These are phyloP conservation scores for Colletotrichum lupini DNA, from an alignment of 2,329 filamentous ascomycete genomes.

Conservation along the genomic window DNA sequence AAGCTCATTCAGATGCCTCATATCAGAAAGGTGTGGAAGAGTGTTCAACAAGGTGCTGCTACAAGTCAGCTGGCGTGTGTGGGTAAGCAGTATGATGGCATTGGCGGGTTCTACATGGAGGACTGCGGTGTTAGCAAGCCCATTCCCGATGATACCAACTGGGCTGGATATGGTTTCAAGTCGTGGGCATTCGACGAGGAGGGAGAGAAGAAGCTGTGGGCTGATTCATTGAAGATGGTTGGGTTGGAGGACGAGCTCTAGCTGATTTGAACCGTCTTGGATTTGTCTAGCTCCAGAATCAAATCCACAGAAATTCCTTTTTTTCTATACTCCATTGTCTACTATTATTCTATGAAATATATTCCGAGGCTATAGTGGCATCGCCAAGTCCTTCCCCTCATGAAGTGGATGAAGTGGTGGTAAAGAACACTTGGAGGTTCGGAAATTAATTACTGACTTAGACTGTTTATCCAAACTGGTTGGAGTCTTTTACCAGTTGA, in stretches of 20 bases:
- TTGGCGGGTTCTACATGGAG: constrained; percentile 14
- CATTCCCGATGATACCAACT: neutral
- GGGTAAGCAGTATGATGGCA: constrained; percentile 2
- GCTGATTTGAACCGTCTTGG: neutral
- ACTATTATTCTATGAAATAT: too few species aligned
- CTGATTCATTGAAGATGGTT: constrained; percentile 9
- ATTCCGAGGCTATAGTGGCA: too few species aligned
- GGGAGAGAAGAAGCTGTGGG: constrained; percentile 13
- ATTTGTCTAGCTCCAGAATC: too few species aligned
- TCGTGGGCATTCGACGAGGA: constrained; percentile 3
- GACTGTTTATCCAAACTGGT: too few species aligned
- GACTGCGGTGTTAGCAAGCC: constrained; percentile 10
- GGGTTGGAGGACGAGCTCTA: neutral
- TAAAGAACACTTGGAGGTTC: too few species aligned
- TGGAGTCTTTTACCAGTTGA: too few species aligned
- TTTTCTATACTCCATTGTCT: too few species aligned
- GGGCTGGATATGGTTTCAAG: constrained; percentile 7
- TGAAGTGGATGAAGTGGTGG: too few species aligned
- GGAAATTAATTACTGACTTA: too few species aligned
- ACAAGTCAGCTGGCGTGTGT: neutral
- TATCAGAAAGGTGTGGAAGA: constrained; percentile 7
- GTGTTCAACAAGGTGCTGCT: neutral
- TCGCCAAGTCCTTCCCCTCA: too few species aligned
- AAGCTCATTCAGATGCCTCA: constrained; percentile 9
- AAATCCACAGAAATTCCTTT: too few species aligned